These are phyloP conservation scores for Gonium pectorale DNA, from an alignment of 139 green algal genomes.

Conservation along the genomic window DNA sequence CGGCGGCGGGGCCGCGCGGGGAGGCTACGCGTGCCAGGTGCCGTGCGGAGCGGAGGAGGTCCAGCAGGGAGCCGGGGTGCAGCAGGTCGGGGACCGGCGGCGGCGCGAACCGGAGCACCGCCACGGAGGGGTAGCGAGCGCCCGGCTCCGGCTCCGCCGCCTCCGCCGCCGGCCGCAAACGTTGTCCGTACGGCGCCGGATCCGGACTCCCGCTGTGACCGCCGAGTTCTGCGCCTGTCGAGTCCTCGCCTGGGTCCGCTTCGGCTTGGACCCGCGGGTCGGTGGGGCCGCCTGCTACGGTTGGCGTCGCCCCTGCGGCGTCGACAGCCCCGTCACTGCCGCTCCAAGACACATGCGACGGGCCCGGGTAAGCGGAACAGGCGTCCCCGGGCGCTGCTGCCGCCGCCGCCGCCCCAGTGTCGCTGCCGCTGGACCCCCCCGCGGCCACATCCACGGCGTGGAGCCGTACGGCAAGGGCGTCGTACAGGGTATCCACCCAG, in stretches of 20 bases:
- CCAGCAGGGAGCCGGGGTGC: background rate
- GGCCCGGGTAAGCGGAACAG: background rate
- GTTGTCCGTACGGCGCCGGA: too few species aligned
- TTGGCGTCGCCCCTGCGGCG: background rate
- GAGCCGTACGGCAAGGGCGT: background rate
- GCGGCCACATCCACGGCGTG: background rate
- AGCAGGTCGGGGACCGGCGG: background rate
- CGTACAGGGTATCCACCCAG: constrained; percentile 24
- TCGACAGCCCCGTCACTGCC: background rate
- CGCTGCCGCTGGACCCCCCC: background rate
- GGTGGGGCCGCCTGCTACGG: background rate
- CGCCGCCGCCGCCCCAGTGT: background rate
- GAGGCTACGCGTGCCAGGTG: constrained; percentile 11
- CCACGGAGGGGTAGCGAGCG: background rate
- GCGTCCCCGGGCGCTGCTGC: background rate
- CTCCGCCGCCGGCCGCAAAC: background rate
- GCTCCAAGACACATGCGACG: too few species aligned
- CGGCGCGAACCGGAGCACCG: background rate
- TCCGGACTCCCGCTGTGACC: too few species aligned
- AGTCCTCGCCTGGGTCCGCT: background rate
- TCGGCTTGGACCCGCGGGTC: background rate
- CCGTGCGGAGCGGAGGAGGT: background rate
- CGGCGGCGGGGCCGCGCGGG: background rate
- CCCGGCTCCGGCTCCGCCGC: too few species aligned
- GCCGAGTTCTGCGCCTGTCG: background rate